Percentiles rank a stretch among this genome's conserved stretches.
Conservation (phyloP, 352 stramenopile genomes). For the Phytophthora pisi region DNA sequence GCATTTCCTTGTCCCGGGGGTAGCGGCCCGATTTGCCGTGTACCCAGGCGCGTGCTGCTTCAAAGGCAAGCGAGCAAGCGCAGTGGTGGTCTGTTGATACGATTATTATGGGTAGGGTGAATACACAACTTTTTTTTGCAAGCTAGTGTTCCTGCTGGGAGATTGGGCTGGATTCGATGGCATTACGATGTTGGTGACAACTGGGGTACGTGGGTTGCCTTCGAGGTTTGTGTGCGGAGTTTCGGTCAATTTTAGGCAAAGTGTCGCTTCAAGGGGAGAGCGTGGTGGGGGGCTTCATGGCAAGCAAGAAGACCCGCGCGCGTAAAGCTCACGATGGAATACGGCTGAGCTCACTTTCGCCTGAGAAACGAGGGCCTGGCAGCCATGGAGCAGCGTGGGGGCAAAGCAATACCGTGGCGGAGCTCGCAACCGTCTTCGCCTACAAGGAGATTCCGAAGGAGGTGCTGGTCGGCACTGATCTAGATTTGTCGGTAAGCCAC, state of each 20-base stretch:
- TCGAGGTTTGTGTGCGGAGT: not conserved
- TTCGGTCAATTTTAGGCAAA: constrained; percentile 1
- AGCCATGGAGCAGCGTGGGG: constrained; percentile 5
- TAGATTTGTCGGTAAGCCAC: constrained; percentile 63
- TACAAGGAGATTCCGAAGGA: constrained; percentile 75
- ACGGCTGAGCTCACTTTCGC: constrained; percentile 44
- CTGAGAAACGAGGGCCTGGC: constrained; percentile 10
- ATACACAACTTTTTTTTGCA: constrained; percentile 32
- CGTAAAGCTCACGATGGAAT: constrained; percentile 54
- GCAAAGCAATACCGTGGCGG: constrained; percentile 30
- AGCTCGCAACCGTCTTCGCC: constrained; percentile 51
- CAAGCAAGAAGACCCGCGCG: constrained; percentile 39
- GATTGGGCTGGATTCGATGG: not conserved
- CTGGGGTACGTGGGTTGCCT: not conserved
- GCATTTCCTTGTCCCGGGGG: constrained; percentile 63
- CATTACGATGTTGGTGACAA: not conserved
- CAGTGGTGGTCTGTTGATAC: constrained; percentile 35
- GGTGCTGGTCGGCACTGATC: constrained; percentile 53
- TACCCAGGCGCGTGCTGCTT: constrained; percentile 12
- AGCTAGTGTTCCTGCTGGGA: constrained; percentile 2
- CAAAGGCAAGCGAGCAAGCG: constrained; percentile 5
- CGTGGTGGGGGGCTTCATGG: constrained; percentile 23
- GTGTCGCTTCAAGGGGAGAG: not conserved
- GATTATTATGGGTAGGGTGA: constrained; percentile 48
- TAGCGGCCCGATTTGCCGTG: constrained; percentile 17